Percentiles rank a stretch among this genome's conserved stretches.
Conservation (phyloP, 768 basidiomycete genomes). For the Glaciozyma antarctica region DNA sequence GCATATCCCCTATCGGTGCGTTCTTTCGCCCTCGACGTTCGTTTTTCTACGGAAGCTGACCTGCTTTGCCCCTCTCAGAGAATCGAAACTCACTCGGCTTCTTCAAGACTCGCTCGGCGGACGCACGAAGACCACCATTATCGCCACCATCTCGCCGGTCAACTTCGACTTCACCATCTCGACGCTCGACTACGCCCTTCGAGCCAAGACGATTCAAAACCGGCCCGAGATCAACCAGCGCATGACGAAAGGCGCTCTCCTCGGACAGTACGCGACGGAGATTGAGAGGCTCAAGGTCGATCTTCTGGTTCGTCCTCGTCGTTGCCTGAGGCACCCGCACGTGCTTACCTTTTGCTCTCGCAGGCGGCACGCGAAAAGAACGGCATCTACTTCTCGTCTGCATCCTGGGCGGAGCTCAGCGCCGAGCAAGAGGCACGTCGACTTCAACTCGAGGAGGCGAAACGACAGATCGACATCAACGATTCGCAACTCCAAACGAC, state of each 20-base stretch:
- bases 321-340: not conserved
- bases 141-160: slow-evolving; percentile 90
- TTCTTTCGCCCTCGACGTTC: slow-evolving; percentile 6
- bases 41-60: not conserved
- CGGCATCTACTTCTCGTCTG: slow-evolving; percentile 85
- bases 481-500: slow-evolving; percentile 69
- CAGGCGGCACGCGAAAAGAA: slow-evolving; percentile 86
- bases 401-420: slow-evolving; percentile 75
- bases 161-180: slow-evolving; percentile 91
- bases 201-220: slow-evolving; percentile 90
- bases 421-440: slow-evolving; percentile 65
- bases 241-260: slow-evolving; percentile 78
- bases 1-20: slow-evolving; percentile 88
- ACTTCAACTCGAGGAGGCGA: slow-evolving; percentile 71
- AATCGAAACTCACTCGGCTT: slow-evolving; percentile 93
- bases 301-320: slow-evolving; percentile 44
- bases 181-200: slow-evolving; percentile 89
- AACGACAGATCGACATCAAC: slow-evolving; percentile 69
- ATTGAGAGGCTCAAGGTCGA: slow-evolving; percentile 89
- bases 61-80: slow-evolving; percentile 46
- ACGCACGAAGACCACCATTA: slow-evolving; percentile 91
- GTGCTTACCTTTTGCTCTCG: not conserved
- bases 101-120: slow-evolving; percentile 99
- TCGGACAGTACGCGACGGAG: slow-evolving; percentile 88
- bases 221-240: slow-evolving; percentile 91